A percentile compares a stretch with the other conserved stretches of the same genome.
Conservation (phyloP, 2,329 filamentous ascomycete species). For the Colletotrichum navitas region DNA sequence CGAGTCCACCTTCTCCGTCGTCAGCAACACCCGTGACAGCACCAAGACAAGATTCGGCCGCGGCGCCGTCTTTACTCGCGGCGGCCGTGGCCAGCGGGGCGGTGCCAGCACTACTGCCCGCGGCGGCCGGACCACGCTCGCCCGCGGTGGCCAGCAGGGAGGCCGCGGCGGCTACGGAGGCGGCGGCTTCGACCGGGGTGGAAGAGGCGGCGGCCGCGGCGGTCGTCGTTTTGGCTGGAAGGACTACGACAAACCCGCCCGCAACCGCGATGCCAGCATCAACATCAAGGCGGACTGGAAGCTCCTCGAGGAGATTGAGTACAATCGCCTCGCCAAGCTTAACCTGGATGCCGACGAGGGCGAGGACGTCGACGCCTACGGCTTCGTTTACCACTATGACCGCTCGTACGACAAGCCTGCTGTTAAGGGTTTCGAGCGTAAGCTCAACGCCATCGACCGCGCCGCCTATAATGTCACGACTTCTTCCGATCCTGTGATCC, state of each 20-base stretch:
- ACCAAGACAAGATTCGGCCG: conserved; percentile 89
- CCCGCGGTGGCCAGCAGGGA: conserved; percentile 72
- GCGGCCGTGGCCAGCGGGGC: conserved; percentile 83
- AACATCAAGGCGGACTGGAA: conserved; percentile 97
- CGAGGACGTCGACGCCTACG: conserved; percentile 94
- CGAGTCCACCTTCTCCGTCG: conserved; percentile 96
- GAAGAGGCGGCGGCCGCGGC: conserved; percentile 77
- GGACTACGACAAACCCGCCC: conserved; percentile 97
- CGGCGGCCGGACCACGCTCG: conserved; percentile 73
- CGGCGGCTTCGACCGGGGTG: conserved; percentile 77
- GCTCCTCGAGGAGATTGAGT: conserved; percentile 98
- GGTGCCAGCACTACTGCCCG: conserved; percentile 61
- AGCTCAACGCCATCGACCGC: conserved; percentile 89
- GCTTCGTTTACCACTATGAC: conserved; percentile 99
- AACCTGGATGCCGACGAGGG: conserved; percentile 96
- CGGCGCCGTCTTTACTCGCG: conserved; percentile 89
- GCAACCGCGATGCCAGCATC: conserved; percentile 95
- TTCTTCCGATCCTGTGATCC: conserved; percentile 94
- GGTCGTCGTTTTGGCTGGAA: conserved; percentile 97
- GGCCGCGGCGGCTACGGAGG: conserved; percentile 73
- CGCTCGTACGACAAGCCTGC: conserved; percentile 93
- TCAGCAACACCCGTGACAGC: conserved; percentile 92
- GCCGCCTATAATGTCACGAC: conserved; percentile 99
- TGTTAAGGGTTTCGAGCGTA: conserved; percentile 89
- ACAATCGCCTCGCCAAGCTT: conserved; percentile 92